Evolutionary conservation across 2,329 filamentous ascomycete species (phyloP), one percentile per base, ranked within the genome.

Genomic region (Phaeosphaeriaceae sp.): DNA sequence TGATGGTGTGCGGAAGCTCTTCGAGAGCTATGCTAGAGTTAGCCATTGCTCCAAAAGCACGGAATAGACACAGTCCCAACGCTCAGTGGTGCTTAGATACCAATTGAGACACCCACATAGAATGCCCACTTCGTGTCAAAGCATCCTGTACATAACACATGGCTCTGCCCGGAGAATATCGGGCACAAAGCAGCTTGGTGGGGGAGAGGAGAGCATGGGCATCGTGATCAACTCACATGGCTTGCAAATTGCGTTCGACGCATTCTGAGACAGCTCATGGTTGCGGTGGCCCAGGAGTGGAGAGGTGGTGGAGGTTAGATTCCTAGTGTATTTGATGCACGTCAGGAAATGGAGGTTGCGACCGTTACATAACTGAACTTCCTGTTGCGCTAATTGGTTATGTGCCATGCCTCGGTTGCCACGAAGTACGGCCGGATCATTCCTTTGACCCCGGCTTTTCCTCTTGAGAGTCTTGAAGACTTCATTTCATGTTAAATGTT

Each of bases 1-100:
- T 70, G 83, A 81, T 70, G 89, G 85, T 67, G 80, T 81, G 75
- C 82, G 83, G 65, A 86, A 75, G 64, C 80, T 76, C 69, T 83
- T 82, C 60, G 85, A 83, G 72, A 89, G 83, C 87, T 90, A 63
- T 52, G 56, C 42, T 15, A 36, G 42, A 37, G 53, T 72, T 58
- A 72, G 67, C 70, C 54, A 70, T 67, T 70, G 66, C 26, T 17
- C 44, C 11, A 16, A 17, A 33, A 12, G 13, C 26, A 26, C 13
- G 37, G 6, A 20, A 42, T 16, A 12, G 2, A 15, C 17, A 7
- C 21, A 5, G 42, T 21, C 3, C 16, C 33, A 16, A 15, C 17
- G 6, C 18, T 13, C 13, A 33, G 20, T 15, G 17, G 18, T 17
- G 16, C 12, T 16, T 13, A 18, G 29, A 35, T 16, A 34, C 11